Evolutionary conservation across 2,329 filamentous ascomycete species (phyloP), one percentile per base, ranked within the genome.

Genomic region (Claviceps sp.): DNA sequence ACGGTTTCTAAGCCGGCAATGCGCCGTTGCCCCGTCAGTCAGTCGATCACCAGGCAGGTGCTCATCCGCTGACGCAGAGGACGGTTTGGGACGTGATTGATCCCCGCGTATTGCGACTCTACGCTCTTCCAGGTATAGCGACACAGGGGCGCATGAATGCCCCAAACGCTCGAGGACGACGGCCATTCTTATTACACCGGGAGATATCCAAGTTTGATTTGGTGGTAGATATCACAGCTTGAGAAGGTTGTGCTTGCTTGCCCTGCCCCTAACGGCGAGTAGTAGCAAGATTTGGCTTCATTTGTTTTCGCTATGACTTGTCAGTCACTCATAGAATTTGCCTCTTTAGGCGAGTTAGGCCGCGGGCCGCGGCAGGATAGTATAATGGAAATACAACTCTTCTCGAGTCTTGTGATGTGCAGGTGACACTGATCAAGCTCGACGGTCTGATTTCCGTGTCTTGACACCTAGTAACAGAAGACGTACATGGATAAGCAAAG

Each of bases 1-100:
- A 72, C 66, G 71, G 83, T 60, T 72, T 72, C 66, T 73, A 73
- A 69, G 63, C 60, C 59, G 60, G 59, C 60, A 61, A 65, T 63
- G 64, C 62, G 65, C 66, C 65, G 66, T 66, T 66, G 63, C 64
- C 66, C 65, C 63, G 63, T 63, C 66, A 63, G 61, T 57, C 46
- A 24, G 48, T 36, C 52, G 55, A 54, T 60, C 61, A 60, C 57
- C 57, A 54, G 59, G 57, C 55, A 61, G 49, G 48, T 53, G 48
- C 26, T 37, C 59, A 60, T 59, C 54, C 56, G 57, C 59, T 65
- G 64, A 62, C 60, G 57, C 56, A 59, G 60, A 63, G 61, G 61
- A 61, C 57, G 58, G 56, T 60, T 50, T 50, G 62, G 65, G 60
- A 61, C 58, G 52, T 54, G 54, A 55, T 52, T 51, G 56, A 40